phyloP scores from a whole-genome alignment of 2,329 filamentous ascomycete species.

The Basipetospora sp. region DNA sequence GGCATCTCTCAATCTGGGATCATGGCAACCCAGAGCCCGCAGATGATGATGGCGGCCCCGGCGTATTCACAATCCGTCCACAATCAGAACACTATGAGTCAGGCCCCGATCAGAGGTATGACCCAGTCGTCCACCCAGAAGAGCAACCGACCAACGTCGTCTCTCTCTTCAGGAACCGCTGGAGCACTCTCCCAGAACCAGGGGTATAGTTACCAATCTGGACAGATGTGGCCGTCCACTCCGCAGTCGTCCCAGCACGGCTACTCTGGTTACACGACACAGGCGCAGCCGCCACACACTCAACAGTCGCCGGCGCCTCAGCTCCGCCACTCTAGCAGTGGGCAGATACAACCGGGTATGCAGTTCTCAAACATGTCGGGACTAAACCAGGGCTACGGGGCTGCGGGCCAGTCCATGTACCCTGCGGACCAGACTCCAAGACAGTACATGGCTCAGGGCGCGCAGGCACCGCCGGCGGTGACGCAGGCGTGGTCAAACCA shows the following conservation, averaged over 20 bases:
- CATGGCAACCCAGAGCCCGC: conserved; percentile 47
- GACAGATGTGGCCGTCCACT: conserved; percentile 53
- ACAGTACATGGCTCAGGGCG: conserved; percentile 53
- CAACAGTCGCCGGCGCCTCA: conserved; percentile 45
- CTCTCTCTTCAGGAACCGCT: conserved; percentile 32
- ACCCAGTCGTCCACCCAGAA: conserved; percentile 38
- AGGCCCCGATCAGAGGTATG: conserved; percentile 57
- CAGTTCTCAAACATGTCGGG: conserved; percentile 50
- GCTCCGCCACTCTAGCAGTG: conserved; percentile 40
- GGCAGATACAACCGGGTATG: conserved; percentile 43
- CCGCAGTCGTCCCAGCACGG: conserved; percentile 49
- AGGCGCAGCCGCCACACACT: conserved; percentile 35
- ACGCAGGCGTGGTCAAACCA: conserved; percentile 43
- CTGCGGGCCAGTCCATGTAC: conserved; percentile 41
- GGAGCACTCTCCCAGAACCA: conserved; percentile 35
- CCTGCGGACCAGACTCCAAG: conserved; percentile 47
- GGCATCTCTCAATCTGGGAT: conserved; percentile 42
- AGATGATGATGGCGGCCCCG: conserved; percentile 50
- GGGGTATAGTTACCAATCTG: conserved; percentile 48
- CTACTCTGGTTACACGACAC: conserved; percentile 38
- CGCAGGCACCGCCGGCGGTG: conserved; percentile 33
- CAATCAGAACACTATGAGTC: conserved; percentile 55
- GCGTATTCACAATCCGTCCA: conserved; percentile 59
- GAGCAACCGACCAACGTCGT: conserved; percentile 50
- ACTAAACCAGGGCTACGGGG: conserved; percentile 40